Conservation (phyloP, 2,329 filamentous ascomycete genomes). For the Calycina herbarum region DNA sequence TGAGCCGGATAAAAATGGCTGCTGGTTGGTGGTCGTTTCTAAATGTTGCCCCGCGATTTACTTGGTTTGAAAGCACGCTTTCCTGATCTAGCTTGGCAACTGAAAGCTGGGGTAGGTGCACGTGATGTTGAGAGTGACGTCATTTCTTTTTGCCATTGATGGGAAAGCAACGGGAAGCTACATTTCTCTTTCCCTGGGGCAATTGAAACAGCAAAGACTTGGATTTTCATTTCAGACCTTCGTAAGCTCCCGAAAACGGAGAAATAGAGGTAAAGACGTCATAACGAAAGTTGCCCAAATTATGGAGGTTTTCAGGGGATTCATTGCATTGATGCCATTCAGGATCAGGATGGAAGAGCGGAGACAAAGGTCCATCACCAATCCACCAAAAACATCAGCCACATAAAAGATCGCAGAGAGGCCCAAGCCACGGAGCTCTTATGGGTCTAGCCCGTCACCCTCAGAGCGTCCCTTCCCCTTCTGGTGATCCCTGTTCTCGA, state of each 20-base stretch:
- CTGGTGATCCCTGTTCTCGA: not conserved
- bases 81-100: not conserved
- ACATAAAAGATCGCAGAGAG: not conserved
- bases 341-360: not conserved
- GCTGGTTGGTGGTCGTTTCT: not conserved
- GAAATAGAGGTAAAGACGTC: not conserved
- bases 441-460: not conserved
- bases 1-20: not conserved
- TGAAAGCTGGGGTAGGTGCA: constrained; percentile 3
- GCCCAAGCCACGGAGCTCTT: constrained; percentile 4
- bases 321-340: not conserved
- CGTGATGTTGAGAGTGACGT: not conserved
- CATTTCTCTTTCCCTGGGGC: not conserved
- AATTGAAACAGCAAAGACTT: not conserved
- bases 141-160: not conserved
- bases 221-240: not conserved
- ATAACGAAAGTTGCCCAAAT: not conserved
- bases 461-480: not conserved
- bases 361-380: constrained; percentile 2
- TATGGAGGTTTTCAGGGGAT: not conserved
- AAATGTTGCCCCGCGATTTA: not conserved
- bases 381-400: not conserved
- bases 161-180: not conserved
- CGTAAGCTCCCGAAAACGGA: constrained; percentile 1
- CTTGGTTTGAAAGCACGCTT: not conserved